Conservation (phyloP, 1,284 basidiomycete species). For the Blastosporella zonata region DNA sequence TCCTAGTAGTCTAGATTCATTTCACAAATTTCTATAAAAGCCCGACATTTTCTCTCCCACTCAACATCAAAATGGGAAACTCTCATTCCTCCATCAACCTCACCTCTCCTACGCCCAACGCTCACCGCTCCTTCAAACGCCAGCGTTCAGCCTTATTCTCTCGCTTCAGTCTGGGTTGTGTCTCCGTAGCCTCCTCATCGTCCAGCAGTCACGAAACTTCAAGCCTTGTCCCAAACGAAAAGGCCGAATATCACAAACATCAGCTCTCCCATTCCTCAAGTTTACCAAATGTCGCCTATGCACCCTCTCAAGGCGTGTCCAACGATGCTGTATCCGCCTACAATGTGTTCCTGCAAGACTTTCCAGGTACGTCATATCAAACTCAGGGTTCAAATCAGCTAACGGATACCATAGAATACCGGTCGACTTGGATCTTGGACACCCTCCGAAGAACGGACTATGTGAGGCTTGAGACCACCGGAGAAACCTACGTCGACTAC, state of each 20-base stretch:
- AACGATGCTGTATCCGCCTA: slow-evolving; percentile 34
- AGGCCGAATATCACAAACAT: slow-evolving; percentile 20
- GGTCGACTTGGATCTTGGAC: slow-evolving; percentile 64
- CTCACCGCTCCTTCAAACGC: slow-evolving; percentile 24
- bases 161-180: slow-evolving; percentile 35
- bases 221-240: slow-evolving; percentile 28
- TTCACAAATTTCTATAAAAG: slow-evolving; percentile 21
- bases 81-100: slow-evolving; percentile 31
- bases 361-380: slow-evolving; percentile 30
- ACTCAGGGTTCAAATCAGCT: not conserved
- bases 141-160: slow-evolving; percentile 35
- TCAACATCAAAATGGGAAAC: slow-evolving; percentile 39
- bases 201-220: slow-evolving; percentile 28
- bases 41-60: not conserved
- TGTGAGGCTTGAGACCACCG: slow-evolving; percentile 53
- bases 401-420: slow-evolving; percentile 41
- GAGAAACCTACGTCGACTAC: slow-evolving; percentile 78
- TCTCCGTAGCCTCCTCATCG: slow-evolving; percentile 31
- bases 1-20: slow-evolving; percentile 11
- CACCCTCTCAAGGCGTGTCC: slow-evolving; percentile 24
- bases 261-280: slow-evolving; percentile 11
- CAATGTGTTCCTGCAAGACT: slow-evolving; percentile 38
- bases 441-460: slow-evolving; percentile 70
- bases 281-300: slow-evolving; percentile 25
- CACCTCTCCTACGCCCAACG: slow-evolving; percentile 19